Conservation (phyloP, 1,139 yeast genomes). For the Kazachstania sp. region DNA sequence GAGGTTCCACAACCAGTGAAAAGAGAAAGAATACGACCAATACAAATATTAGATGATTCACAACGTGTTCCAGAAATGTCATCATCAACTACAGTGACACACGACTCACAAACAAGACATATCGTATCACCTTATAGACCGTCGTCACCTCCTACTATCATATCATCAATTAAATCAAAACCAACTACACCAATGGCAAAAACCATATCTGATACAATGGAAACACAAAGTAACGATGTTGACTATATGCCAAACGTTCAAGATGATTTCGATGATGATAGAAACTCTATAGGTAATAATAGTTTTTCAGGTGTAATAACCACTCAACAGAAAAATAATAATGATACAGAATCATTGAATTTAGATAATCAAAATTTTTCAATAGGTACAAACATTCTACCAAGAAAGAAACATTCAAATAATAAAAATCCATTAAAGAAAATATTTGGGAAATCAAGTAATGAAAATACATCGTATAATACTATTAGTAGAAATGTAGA, state of each 20-base stretch:
- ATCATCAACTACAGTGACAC: too few relatives aligned
- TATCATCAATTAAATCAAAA: neutral
- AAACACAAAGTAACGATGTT: neutral
- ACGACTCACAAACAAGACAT: neutral
- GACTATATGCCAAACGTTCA: neutral
- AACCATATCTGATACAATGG: neutral
- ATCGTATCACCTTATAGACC: neutral
- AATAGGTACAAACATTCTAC: slow-evolving; percentile 4
- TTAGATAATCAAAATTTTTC: neutral
- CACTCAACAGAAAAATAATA: neutral
- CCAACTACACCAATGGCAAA: neutral
- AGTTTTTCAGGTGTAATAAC: neutral
- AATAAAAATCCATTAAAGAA: slow-evolving; percentile 3
- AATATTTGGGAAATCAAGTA: neutral
- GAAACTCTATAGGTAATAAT: neutral
- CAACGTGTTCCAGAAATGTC: neutral
- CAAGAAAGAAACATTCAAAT: slow-evolving; percentile 1
- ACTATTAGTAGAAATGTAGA: neutral
- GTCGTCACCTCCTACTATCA: neutral
- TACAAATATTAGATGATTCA: neutral
- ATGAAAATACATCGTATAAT: neutral
- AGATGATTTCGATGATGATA: neutral
- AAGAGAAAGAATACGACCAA: slow-evolving; percentile 2
- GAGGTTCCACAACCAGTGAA: neutral
- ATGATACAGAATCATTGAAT: neutral